Base-by-base conservation (phyloP, 2,329 filamentous ascomycete genomes). In the Nectriaceae sp. region DNA sequence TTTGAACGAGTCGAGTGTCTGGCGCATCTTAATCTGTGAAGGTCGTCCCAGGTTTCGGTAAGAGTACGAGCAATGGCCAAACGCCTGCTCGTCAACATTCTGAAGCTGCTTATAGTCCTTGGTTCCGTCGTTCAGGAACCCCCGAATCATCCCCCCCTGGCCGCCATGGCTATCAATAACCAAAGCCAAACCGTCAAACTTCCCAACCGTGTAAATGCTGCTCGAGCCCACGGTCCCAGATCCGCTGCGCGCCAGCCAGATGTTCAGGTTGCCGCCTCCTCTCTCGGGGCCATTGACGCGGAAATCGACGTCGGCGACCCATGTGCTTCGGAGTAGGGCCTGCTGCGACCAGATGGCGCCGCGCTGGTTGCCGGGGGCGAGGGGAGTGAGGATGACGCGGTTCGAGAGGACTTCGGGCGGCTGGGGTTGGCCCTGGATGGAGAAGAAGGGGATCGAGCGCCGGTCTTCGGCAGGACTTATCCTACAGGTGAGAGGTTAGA, bases 11-110 rank as follows among this genome's bases (percentile, higher is more conserved):
- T 76, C 76, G 37, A 76, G 70, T 16, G 80, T 81, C 64, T 89
- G 88, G 49, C 73, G 74, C 64, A 99, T 68, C 68, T 88, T 88
- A 64, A 99, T 72, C 62, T 88, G 83, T 40, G 89, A 91, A 15
- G 91, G 87, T 4, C 88, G 83, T 16, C 94, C 94, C 19, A 95
- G 79, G 71, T 99, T 99, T 59, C 94, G 88, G 76, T 97, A 99
- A 39, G 83, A 71, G 68, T 94, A 94, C 63, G 87, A 82, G 76
- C 94, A 99, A 72, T 96, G 90, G 13, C 91, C 94, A 67, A 99
- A 99, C 15, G 93, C 89, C 44, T 97, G 79, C 59, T 82, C 85
- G 71, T 97, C 92, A 15, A 96, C 84, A 61, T 83, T 87, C 57
- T 84, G 78, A 60, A 92, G 87, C 47, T 79, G 77, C 64, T 84